A percentile compares a stretch with the other conserved stretches of the same genome.
Conservation (phyloP, 2,329 filamentous ascomycete genomes). For the Zasmidium citrigriseum region DNA sequence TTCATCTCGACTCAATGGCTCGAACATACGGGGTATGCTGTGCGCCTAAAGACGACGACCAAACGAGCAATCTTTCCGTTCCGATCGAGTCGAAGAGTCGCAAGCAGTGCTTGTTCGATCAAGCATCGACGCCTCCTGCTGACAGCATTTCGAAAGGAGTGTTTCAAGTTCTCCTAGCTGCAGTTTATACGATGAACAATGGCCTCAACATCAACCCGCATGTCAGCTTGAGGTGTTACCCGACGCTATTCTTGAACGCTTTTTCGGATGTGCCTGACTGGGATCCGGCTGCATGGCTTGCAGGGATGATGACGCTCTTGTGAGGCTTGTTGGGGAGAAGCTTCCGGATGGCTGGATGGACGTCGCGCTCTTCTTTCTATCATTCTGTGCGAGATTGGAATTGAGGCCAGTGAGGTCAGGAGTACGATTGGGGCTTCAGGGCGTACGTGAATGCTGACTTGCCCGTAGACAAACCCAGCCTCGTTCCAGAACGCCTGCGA, state of each 20-base stretch:
- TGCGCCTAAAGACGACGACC: too few species aligned
- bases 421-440: background rate
- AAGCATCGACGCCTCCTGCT: background rate
- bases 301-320: background rate
- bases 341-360: too few species aligned
- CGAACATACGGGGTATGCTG: too few species aligned
- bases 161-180: slow-evolving; percentile 2
- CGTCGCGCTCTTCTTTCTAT: too few species aligned
- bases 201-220: background rate
- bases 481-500: background rate
- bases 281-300: background rate
- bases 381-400: background rate
- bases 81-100: background rate
- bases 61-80: too few species aligned
- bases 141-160: background rate
- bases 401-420: background rate
- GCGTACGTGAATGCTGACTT: background rate
- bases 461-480: background rate
- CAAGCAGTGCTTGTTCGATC: too few species aligned
- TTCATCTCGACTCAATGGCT: too few species aligned
- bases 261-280: background rate
- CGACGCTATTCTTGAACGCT: background rate
- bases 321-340: background rate
- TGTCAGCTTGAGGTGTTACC: background rate
- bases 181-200: background rate